Evolutionary conservation across 2,329 filamentous ascomycete genomes (phyloP).

Genomic region (Colletotrichum lupini): DNA sequence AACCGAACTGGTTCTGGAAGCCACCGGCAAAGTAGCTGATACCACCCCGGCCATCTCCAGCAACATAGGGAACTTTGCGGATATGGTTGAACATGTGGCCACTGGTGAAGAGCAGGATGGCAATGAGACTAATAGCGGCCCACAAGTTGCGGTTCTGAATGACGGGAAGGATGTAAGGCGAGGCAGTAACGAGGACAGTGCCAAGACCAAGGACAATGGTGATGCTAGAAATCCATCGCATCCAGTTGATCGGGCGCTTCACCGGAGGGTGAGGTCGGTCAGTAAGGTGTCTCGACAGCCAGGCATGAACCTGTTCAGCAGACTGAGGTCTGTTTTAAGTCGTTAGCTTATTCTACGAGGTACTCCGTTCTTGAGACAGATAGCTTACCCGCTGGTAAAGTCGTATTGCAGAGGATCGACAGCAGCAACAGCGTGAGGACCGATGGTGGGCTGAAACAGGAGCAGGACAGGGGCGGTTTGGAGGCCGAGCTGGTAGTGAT

Average conservation of each 20-base stretch:
- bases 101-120: constrained; percentile 91
- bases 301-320: constrained; percentile 82
- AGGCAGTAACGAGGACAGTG: constrained; percentile 77
- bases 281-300: constrained; percentile 84
- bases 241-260: constrained; percentile 87
- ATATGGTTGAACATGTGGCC: constrained; percentile 99
- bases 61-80: constrained; percentile 92
- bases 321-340: constrained; percentile 67
- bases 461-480: constrained; percentile 94
- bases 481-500: constrained; percentile 77
- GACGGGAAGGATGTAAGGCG: constrained; percentile 83
- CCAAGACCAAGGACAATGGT: constrained; percentile 76
- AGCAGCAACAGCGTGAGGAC: constrained; percentile 79
- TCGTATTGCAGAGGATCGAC: constrained; percentile 82
- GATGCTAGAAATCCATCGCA: constrained; percentile 75
- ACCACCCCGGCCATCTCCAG: constrained; percentile 84
- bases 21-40: constrained; percentile 91
- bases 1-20: constrained; percentile 92
- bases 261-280: constrained; percentile 81
- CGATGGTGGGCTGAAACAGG: constrained; percentile 86
- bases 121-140: constrained; percentile 89
- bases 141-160: constrained; percentile 93
- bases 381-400: constrained; percentile 79
- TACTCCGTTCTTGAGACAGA: background rate
- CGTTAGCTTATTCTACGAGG: constrained; percentile 14